Evolutionary conservation across 768 basidiomycete genomes (phyloP), one percentile per base, ranked within the genome.

Genomic region (Lactifluus pinguis): DNA sequence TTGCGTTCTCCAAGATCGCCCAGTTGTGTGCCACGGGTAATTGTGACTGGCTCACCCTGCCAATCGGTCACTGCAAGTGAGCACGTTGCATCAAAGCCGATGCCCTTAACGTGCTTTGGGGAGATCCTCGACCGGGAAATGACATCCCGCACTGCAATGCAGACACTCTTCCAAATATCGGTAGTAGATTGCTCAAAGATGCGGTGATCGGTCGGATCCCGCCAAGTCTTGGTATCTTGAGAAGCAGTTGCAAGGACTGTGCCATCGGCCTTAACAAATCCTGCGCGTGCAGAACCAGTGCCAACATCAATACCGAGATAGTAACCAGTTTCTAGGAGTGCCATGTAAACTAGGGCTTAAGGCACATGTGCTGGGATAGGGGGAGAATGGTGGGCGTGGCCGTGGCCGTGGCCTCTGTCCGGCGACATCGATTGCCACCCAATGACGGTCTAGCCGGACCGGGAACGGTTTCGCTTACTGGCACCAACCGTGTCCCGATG

Each of bases 81-180:
- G 74, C 97, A 99, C 0, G 97, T 99, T 50, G 95, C 95, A 72
- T 98, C 95, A 72, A 95, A 94, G 14, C 94, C 92, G 49, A 98
- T 68, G 0, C 97, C 97, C 68, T 88, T 91, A 59, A 99, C 85
- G 5, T 77, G 73, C 3, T 74, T 70, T 10, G 87, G 80, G 34
- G 78, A 65, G 32, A 91, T 72, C 3, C 79, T 74, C 0, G 87
- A 79, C 34, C 79, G 74, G 9, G 76, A 62, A 29, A 98, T 74
- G 54, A 91, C 86, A 5, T 78, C 79, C 67, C 77, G 82, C 60
- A 89, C 77, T 36, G 83, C 81, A 56, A 71, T 74, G 47, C 81
- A 80, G 59, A 92, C 85, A 54, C 80, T 79, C 8, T 74, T 71
- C 95, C 92, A 95, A 74, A 97, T 95, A 68, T 98, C 83, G 25